Percentiles rank a stretch among this genome's conserved stretches.
Conservation (phyloP, 331 rosid genomes). For the Malus hybrid region DNA sequence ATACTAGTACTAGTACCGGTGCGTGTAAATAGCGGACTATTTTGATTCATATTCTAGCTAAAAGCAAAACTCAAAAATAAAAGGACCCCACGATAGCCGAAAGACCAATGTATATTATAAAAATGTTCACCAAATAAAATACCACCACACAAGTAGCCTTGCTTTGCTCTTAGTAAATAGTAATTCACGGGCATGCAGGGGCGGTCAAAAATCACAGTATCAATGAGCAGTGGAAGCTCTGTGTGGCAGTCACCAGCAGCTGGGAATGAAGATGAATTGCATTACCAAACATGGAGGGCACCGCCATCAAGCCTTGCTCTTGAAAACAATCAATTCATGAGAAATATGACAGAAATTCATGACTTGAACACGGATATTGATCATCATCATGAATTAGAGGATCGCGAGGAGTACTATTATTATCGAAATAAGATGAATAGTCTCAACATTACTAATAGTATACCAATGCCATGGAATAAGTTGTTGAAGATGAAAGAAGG, state of each 20-base stretch:
- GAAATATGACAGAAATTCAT: neutral
- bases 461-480: neutral
- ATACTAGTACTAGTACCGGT: neutral
- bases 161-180: too few relatives aligned
- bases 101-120: neutral
- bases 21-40: slow-evolving; percentile 6
- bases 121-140: neutral
- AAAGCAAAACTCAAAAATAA: neutral
- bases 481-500: neutral
- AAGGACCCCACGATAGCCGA: neutral
- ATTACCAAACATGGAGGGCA: slow-evolving; percentile 10
- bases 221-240: neutral
- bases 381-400: neutral
- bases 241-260: neutral
- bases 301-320: neutral
- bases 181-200: too few relatives aligned
- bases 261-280: neutral
- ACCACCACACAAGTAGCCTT: too few relatives aligned
- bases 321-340: neutral
- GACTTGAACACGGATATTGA: neutral
- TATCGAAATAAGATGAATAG: neutral
- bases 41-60: slow-evolving; percentile 5
- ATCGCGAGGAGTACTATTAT: neutral
- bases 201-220: neutral
- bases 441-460: neutral